Percentiles rank a stretch among this genome's conserved stretches.
Evolutionary conservation across 2,329 filamentous ascomycete genomes (phyloP).

Genomic region (Nannizzia gypsea): DNA sequence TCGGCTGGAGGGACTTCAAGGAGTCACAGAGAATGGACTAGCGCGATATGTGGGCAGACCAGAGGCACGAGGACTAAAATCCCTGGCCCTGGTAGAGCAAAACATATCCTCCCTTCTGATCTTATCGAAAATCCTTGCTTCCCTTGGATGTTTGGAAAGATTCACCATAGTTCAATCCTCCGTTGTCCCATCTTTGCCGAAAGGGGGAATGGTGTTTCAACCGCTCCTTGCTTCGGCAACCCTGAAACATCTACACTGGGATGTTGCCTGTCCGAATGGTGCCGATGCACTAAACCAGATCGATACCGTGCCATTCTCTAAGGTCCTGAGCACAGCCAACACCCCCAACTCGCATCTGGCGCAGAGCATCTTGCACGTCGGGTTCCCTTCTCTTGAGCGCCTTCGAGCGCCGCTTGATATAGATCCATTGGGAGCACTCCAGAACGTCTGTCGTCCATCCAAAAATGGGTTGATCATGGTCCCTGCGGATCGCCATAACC

Average conservation of each 20-base stretch:
- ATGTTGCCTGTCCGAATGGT: slow-evolving; percentile 33
- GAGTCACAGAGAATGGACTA: slow-evolving; percentile 46
- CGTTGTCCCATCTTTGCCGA: slow-evolving; percentile 35
- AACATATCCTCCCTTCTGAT: slow-evolving; percentile 42
- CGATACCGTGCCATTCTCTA: slow-evolving; percentile 29
- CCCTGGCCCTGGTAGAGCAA: slow-evolving; percentile 42
- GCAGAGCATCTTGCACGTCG: slow-evolving; percentile 32
- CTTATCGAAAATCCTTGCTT: slow-evolving; percentile 41
- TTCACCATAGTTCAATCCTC: slow-evolving; percentile 43
- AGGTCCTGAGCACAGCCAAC: slow-evolving; percentile 23
- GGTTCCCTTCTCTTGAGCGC: slow-evolving; percentile 31
- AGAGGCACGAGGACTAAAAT: slow-evolving; percentile 35
- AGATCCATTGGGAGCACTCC: slow-evolving; percentile 33
- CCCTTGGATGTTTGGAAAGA: slow-evolving; percentile 34
- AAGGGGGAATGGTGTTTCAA: slow-evolving; percentile 34
- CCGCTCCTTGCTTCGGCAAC: slow-evolving; percentile 39
- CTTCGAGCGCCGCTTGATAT: slow-evolving; percentile 36
- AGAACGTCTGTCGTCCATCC: slow-evolving; percentile 33
- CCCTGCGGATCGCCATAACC: slow-evolving; percentile 30
- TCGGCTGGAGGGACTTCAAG: slow-evolving; percentile 44
- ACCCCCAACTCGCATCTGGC: slow-evolving; percentile 34
- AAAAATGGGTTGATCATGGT: slow-evolving; percentile 29
- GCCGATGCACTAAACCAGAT: slow-evolving; percentile 27
- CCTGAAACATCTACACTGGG: slow-evolving; percentile 48
- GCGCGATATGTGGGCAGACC: slow-evolving; percentile 39